Base-by-base conservation (phyloP, 2,329 filamentous ascomycete genomes). In the Polytolypa hystricis region DNA sequence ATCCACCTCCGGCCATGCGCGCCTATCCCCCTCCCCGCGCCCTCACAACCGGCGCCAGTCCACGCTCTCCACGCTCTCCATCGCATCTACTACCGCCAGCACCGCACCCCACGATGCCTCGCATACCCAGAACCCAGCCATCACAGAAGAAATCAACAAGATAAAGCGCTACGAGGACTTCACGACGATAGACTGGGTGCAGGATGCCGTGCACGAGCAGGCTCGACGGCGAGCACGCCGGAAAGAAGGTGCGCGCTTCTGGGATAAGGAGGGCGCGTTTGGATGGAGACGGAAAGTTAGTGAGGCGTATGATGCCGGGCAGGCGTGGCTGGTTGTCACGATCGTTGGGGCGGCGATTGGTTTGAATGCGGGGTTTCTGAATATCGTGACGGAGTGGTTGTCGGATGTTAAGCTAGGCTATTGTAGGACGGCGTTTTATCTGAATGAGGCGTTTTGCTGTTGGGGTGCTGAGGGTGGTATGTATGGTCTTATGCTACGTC, bases 91-190 rank as follows among this genome's bases (percentile, higher is more conserved):
- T 47, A 52, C 52, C 65, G 64, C 41, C 68, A 73, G 52, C 61
- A 48, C 42, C 35, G 51, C 55, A 67, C 64, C 56, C 77, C 75
- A 47, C 72, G 82, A 41, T 66, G 84, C 33, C 78, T 79, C 30
- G 80, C 14, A 30, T 11, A 8, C 70, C 38, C 47, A 30, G 51
- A 75, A 83, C 51, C 74, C 79, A 42, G 76, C 80, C 44, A 84
- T 93, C 47, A 82, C 86, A 42, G 87, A 96, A 55, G 91, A 98
- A 65, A 94, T 98, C 55, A 87, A 83, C 17, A 82, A 95, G 67
- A 96, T 98, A 57, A 95, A 95, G 65, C 76, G 89, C 65, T 98
- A 98, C 64, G 91, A 94, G 73, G 91, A 98, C 63, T 98, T 98
- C 57, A 94, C 87, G 4, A 98, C 91, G 1, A 65, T 70, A 75